These are phyloP conservation scores for Fagopyrum tataricum DNA, from an alignment of 148 eudicot species.

Conservation along the genomic window DNA sequence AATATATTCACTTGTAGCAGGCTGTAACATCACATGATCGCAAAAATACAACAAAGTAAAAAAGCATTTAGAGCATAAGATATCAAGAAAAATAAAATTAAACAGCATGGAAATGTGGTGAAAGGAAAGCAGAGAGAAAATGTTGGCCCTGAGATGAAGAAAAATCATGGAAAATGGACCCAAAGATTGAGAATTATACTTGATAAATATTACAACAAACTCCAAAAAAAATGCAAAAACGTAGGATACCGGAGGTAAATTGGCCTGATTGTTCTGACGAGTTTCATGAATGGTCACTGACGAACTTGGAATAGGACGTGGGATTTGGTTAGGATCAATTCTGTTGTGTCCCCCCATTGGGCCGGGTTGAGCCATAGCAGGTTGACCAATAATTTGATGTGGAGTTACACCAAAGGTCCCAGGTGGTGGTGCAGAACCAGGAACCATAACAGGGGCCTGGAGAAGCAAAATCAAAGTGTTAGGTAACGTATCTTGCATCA, in stretches of 20 bases:
- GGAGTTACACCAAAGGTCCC: constrained; percentile 67
- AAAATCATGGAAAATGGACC: neutral
- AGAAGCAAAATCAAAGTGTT: constrained; percentile 19
- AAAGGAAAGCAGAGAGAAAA: constrained; percentile 5
- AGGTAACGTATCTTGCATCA: neutral
- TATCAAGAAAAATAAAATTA: neutral
- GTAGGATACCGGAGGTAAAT: constrained; percentile 81
- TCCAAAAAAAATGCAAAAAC: neutral
- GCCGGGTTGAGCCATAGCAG: constrained; percentile 57
- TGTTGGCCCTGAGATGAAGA: neutral
- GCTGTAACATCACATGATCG: constrained; percentile 24
- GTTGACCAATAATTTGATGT: constrained; percentile 60
- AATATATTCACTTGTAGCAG: constrained; percentile 84
- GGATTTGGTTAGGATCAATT: constrained; percentile 95
- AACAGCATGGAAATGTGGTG: neutral
- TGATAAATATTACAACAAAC: neutral
- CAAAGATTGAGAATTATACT: neutral
- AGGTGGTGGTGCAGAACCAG: constrained; percentile 62
- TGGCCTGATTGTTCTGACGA: constrained; percentile 87
- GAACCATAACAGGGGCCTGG: constrained; percentile 49
- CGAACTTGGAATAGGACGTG: constrained; percentile 69
- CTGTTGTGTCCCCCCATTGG: constrained; percentile 53
- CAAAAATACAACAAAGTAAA: neutral
- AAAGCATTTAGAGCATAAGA: neutral
- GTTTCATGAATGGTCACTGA: constrained; percentile 74